These are phyloP conservation scores for Grammothele lineata DNA, from an alignment of 768 basidiomycete species.

Conservation along the genomic window DNA sequence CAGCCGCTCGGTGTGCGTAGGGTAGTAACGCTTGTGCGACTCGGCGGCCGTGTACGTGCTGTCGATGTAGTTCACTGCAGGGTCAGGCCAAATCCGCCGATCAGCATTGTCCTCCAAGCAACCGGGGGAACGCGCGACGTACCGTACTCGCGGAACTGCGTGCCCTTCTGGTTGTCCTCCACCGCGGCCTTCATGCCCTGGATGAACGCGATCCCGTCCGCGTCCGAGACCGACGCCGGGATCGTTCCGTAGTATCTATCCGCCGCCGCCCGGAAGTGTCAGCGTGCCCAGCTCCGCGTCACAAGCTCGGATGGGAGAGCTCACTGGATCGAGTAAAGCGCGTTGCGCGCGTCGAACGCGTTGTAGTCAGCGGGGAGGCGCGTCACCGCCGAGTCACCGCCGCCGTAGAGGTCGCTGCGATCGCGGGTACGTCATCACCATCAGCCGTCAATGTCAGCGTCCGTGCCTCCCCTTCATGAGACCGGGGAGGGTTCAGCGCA, in stretches of 20 bases:
- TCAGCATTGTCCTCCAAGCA: neutral
- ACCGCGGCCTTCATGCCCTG: slow-evolving; percentile 2
- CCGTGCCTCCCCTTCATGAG: no score
- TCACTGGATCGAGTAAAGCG: slow-evolving; percentile 4
- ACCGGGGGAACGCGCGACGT: neutral
- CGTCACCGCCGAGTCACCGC: neutral
- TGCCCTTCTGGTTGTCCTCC: neutral
- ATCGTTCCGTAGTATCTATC: slow-evolving; percentile 1
- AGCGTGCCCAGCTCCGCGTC: no score
- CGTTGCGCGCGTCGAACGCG: slow-evolving; percentile 1
- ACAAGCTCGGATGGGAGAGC: no score
- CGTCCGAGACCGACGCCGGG: neutral
- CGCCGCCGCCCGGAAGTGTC: no score
- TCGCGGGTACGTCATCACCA: no score
- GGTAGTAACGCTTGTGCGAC: slow-evolving; percentile 1
- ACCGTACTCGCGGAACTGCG: slow-evolving; percentile 1
- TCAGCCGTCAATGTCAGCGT: no score
- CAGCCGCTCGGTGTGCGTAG: neutral
- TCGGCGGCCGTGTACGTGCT: slow-evolving; percentile 2
- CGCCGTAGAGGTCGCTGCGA: neutral
- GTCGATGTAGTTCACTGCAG: slow-evolving; percentile 5
- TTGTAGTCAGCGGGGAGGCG: neutral
- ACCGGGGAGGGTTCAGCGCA: no score
- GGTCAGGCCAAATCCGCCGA: no score
- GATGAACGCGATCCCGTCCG: neutral